A percentile compares a stretch with the other conserved stretches of the same genome.
These are phyloP conservation scores for Diaporthe vaccinii DNA, from an alignment of 2,329 filamentous ascomycete species.

Conservation along the genomic window DNA sequence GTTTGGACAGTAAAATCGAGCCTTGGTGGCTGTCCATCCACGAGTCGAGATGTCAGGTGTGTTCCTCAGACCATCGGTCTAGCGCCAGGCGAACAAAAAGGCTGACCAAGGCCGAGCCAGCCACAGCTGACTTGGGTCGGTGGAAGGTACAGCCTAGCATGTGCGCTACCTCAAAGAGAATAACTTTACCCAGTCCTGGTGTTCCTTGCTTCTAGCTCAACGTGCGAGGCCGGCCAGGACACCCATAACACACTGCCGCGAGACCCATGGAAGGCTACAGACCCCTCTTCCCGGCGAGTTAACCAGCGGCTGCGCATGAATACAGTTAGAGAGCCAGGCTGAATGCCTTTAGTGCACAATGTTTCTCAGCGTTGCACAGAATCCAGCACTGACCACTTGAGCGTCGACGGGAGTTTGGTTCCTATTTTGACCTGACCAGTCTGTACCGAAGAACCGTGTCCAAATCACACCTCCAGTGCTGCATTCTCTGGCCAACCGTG, in stretches of 20 bases:
- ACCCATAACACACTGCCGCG: constrained; percentile 1
- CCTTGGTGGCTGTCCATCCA: not conserved
- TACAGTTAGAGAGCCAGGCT: not conserved
- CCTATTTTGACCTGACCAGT: not conserved
- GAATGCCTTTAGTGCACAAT: not conserved
- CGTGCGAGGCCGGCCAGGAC: constrained; percentile 18
- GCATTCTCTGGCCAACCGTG: not conserved
- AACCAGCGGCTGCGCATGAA: not conserved
- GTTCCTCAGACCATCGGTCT: not conserved
- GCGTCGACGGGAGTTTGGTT: not conserved
- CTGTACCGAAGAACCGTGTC: constrained; percentile 3
- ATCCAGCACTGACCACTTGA: constrained; percentile 13
- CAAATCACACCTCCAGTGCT: not conserved
- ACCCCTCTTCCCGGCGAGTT: constrained; percentile 2
- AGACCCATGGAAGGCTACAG: constrained; percentile 26
- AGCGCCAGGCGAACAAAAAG: constrained; percentile 7
- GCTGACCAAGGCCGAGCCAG: constrained; percentile 13
- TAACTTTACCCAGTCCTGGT: constrained; percentile 5
- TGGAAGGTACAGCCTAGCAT: not conserved
- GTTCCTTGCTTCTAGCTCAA: constrained; percentile 4
- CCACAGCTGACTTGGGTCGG: not conserved
- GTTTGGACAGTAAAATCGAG: not conserved
- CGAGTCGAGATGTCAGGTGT: not conserved
- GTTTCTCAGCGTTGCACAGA: constrained; percentile 1
- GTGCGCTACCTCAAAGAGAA: not conserved